Evolutionary conservation across 2,329 filamentous ascomycete genomes (phyloP).

Genomic region (Cercospora canescens): DNA sequence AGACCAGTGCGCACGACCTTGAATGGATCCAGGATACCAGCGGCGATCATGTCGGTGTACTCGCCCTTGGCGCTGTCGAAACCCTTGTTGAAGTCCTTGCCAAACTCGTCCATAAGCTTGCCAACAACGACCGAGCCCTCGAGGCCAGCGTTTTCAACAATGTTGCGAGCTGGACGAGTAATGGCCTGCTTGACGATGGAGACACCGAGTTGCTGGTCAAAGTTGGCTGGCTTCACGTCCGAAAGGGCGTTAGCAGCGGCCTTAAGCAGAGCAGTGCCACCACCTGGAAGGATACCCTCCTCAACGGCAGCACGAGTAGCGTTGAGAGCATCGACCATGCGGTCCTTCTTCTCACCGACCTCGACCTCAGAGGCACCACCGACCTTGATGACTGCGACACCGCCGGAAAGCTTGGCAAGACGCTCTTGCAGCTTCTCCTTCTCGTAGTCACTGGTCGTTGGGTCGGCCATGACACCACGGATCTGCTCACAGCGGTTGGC

Average conservation of each 20-base stretch:
- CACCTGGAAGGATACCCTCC: conserved; percentile 97
- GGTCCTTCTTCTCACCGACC: conserved; percentile 99
- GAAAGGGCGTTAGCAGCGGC: conserved; percentile 85
- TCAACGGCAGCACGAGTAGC: conserved; percentile 97
- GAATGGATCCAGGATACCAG: conserved; percentile 97
- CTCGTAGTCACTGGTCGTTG: conserved; percentile 96
- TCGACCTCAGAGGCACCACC: conserved; percentile 97
- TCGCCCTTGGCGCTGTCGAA: conserved; percentile 96
- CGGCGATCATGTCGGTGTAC: conserved; percentile 97
- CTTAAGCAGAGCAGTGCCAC: conserved; percentile 97
- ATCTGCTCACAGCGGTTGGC: conserved; percentile 98
- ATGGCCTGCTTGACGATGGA: conserved; percentile 98
- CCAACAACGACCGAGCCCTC: conserved; percentile 96
- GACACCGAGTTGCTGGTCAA: conserved; percentile 98
- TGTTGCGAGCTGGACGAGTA: conserved; percentile 88
- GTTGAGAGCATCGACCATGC: conserved; percentile 97
- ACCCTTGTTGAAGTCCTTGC: conserved; percentile 92
- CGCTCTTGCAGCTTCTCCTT: conserved; percentile 99
- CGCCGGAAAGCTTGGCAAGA: conserved; percentile 97
- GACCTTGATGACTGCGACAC: conserved; percentile 99
- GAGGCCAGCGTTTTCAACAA: conserved; percentile 95
- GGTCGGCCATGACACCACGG: conserved; percentile 91
- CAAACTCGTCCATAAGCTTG: conserved; percentile 95
- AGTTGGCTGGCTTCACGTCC: conserved; percentile 86
- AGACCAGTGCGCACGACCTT: conserved; percentile 98